Evolutionary conservation across 1,284 basidiomycete genomes (phyloP).

Genomic region (Phellinidium pouzarii): DNA sequence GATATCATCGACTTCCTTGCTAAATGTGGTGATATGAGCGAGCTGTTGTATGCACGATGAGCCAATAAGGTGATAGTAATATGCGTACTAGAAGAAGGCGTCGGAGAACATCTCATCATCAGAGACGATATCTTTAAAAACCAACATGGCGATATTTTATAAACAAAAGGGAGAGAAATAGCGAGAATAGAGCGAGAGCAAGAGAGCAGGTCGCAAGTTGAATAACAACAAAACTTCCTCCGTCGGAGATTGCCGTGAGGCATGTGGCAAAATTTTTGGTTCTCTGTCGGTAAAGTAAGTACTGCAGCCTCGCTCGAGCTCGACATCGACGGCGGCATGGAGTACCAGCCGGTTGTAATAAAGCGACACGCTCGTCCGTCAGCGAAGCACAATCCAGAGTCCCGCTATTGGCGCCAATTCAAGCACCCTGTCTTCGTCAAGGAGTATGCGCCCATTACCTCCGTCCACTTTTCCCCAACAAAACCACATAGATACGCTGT

Average conservation of each 20-base stretch:
- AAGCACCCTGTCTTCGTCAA: slow-evolving; percentile 87
- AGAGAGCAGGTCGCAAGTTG: slow-evolving; percentile 21
- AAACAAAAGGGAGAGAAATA: slow-evolving; percentile 20
- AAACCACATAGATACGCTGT: slow-evolving; percentile 93
- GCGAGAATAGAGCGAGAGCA: slow-evolving; percentile 18
- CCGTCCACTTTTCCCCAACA: slow-evolving; percentile 81
- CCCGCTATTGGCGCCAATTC: slow-evolving; percentile 76
- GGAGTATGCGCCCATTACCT: slow-evolving; percentile 90
- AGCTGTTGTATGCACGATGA: background rate
- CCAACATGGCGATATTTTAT: slow-evolving; percentile 50
- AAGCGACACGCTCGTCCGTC: slow-evolving; percentile 51
- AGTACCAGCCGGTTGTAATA: slow-evolving; percentile 71
- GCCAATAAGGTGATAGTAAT: background rate
- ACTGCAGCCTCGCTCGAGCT: background rate
- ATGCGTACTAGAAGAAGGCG: slow-evolving; percentile 76
- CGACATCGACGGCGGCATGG: slow-evolving; percentile 40
- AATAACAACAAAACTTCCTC: slow-evolving; percentile 26
- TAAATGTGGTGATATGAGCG: slow-evolving; percentile 28
- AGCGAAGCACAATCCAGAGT: slow-evolving; percentile 62
- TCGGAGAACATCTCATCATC: slow-evolving; percentile 95
- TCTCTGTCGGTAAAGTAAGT: background rate
- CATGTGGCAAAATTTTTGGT: background rate
- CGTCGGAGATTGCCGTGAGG: slow-evolving; percentile 18
- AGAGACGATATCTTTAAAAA: slow-evolving; percentile 71
- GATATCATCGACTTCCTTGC: slow-evolving; percentile 78